These are phyloP conservation scores for Kodamaea fukazawae DNA, from an alignment of 805 yeast genomes.

Conservation along the genomic window DNA sequence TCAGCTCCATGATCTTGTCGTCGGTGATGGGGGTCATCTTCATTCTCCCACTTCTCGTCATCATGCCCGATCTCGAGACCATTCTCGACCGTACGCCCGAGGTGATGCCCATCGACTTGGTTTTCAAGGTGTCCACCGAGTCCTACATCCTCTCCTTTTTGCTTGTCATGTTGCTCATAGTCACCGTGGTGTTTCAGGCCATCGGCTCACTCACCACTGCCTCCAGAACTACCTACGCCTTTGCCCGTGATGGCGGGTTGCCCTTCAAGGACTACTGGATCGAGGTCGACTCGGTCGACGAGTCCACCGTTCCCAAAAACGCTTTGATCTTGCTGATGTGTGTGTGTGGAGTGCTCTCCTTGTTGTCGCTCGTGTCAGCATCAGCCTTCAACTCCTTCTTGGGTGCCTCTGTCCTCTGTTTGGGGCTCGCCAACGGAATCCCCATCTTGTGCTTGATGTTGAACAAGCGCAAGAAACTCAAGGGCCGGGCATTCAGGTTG, in stretches of 20 bases:
- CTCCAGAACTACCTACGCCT: constrained; percentile 76
- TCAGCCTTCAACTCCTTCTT: constrained; percentile 81
- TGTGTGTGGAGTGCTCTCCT: constrained; percentile 57
- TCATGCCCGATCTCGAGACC: constrained; percentile 61
- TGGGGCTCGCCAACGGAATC: constrained; percentile 73
- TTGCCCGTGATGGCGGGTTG: constrained; percentile 80
- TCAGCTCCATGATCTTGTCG: constrained; percentile 61
- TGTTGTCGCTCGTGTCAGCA: constrained; percentile 63
- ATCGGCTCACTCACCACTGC: constrained; percentile 80
- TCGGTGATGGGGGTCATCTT: constrained; percentile 69
- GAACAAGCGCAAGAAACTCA: constrained; percentile 56
- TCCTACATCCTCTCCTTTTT: constrained; percentile 68
- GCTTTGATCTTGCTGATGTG: constrained; percentile 64
- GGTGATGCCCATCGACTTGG: constrained; percentile 74
- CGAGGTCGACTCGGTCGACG: constrained; percentile 54
- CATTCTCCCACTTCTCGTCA: constrained; percentile 66
- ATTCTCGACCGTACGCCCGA: constrained; percentile 59
- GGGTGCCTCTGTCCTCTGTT: constrained; percentile 75
- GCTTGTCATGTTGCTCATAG: constrained; percentile 61
- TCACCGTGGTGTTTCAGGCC: constrained; percentile 71
- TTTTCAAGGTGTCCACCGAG: constrained; percentile 67
- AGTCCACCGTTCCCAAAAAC: constrained; percentile 64
- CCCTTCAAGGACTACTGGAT: constrained; percentile 67
- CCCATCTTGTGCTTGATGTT: constrained; percentile 66
- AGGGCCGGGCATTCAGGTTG: constrained; percentile 67